These are phyloP conservation scores for Hymenotorrendiella dingleyae DNA, from an alignment of 2,329 filamentous ascomycete species.

Conservation along the genomic window DNA sequence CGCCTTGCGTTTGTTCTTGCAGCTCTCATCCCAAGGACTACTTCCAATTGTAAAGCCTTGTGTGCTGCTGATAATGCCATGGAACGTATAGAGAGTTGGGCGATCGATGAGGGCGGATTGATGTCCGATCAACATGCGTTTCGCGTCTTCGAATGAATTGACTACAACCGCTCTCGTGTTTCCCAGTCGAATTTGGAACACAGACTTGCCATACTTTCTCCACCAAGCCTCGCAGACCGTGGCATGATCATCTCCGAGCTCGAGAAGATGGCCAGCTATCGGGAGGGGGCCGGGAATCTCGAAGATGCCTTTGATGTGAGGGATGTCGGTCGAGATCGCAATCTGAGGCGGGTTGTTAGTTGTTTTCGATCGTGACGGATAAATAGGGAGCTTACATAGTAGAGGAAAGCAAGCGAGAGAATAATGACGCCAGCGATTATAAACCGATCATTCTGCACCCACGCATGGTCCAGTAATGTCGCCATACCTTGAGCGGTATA, in stretches of 20 bases:
- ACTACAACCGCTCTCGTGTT: conserved; percentile 47
- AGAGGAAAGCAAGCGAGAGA: not conserved
- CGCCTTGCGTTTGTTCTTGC: conserved; percentile 47
- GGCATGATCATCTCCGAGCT: conserved; percentile 48
- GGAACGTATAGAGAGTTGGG: conserved; percentile 47
- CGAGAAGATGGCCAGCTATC: conserved; percentile 43
- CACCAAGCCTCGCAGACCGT: conserved; percentile 45
- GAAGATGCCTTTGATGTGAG: conserved; percentile 41
- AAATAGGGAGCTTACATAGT: not conserved
- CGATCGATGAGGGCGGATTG: conserved; percentile 45
- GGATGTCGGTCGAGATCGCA: conserved; percentile 37
- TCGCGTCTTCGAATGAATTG: conserved; percentile 47
- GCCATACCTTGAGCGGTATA: no score
- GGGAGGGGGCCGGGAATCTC: conserved; percentile 46
- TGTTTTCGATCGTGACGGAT: no score
- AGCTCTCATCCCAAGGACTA: conserved; percentile 47
- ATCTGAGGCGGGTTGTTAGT: not conserved
- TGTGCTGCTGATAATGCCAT: conserved; percentile 44
- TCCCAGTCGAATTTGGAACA: conserved; percentile 48
- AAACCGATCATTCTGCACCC: no score
- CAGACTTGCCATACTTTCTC: conserved; percentile 39
- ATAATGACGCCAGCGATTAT: no score
- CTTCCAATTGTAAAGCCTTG: conserved; percentile 51
- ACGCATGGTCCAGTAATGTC: no score
- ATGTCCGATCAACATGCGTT: conserved; percentile 43